Conservation (phyloP, 768 basidiomycete species). For the Calocera cornea region DNA sequence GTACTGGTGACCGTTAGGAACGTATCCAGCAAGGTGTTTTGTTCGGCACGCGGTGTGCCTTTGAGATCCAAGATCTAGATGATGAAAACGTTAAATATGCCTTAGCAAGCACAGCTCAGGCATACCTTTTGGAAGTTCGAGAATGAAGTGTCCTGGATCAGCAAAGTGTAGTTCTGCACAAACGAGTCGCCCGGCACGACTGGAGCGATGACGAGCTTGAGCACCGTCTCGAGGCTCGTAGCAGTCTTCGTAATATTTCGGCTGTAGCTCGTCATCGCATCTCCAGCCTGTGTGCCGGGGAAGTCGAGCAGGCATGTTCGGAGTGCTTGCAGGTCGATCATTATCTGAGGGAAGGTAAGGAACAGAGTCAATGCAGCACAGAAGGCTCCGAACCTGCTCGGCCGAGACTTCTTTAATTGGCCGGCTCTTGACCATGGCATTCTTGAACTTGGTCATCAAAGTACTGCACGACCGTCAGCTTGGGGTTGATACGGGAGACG, state of each 20-base stretch:
- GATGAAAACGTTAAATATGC: background rate
- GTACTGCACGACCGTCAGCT: constrained; percentile 36
- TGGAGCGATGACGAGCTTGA: constrained; percentile 92
- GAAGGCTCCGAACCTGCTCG: constrained; percentile 53
- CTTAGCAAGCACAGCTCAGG: background rate
- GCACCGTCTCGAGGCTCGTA: constrained; percentile 70
- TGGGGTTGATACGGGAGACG: background rate
- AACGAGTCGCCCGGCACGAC: constrained; percentile 88
- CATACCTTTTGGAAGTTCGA: constrained; percentile 94
- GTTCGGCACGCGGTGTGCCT: constrained; percentile 72
- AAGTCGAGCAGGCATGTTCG: constrained; percentile 72
- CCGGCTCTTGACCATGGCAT: constrained; percentile 74
- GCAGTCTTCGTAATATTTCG: constrained; percentile 71
- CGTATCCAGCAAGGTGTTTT: constrained; percentile 79
- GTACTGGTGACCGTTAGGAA: constrained; percentile 91
- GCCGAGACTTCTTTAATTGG: constrained; percentile 88
- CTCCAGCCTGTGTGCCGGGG: constrained; percentile 41
- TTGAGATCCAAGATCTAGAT: constrained; percentile 82
- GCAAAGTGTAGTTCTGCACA: constrained; percentile 85
- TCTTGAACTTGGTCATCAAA: constrained; percentile 75
- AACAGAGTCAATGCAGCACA: background rate
- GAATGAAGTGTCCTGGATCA: constrained; percentile 89
- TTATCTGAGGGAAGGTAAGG: constrained; percentile 35
- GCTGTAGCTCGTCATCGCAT: constrained; percentile 46
- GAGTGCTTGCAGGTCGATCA: constrained; percentile 81